Evolutionary conservation across 1,284 basidiomycete genomes (phyloP), one percentile per base, ranked within the genome.

Genomic region (Malassezia psittaci): DNA sequence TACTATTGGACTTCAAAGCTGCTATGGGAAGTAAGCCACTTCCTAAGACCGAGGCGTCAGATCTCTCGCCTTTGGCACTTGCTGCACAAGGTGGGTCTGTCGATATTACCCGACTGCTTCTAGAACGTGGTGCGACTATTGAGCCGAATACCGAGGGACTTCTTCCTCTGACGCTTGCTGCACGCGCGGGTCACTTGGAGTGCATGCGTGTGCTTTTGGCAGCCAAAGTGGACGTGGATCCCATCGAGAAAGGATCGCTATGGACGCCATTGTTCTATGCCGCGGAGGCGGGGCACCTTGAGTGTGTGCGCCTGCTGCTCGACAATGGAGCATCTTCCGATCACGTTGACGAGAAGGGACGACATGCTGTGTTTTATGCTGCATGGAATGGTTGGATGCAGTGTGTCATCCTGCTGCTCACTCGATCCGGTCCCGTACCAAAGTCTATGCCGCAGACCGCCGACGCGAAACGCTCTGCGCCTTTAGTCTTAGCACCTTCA

Each of bases 221-320:
- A 69, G 76, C 51, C 66, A 77, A 62, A 3, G 68, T 65, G 16
- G 66, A 72, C 33, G 61, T 64, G 5, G 62, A 98, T 74, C 80
- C 83, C 21, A 83, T 85, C 5, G 93, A 99, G 79, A 98, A 94
- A 75, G 68, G 68, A 90, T 89, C 94, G 69, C 87, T 93, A 74
- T 96, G 94, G 90, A 98, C 93, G 7, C 93, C 94, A 18, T 80
- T 96, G 47, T 91, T 94, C 74, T 93, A 98, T 75, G 90, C 94
- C 4, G 87, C 91, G 1, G 85, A 90, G 33, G 85, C 88, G 62
- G 93, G 94, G 0, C 87, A 86, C 66, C 77, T 81, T 24, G 80
- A 80, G 10, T 94, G 88, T 72, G 82, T 96, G 48, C 78, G 79
- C 43, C 81, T 88, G 34, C 79, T 98, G 32, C 80, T 98, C 10